Conservation (phyloP, 2,329 filamentous ascomycete genomes). For the Botrytis byssoidea region DNA sequence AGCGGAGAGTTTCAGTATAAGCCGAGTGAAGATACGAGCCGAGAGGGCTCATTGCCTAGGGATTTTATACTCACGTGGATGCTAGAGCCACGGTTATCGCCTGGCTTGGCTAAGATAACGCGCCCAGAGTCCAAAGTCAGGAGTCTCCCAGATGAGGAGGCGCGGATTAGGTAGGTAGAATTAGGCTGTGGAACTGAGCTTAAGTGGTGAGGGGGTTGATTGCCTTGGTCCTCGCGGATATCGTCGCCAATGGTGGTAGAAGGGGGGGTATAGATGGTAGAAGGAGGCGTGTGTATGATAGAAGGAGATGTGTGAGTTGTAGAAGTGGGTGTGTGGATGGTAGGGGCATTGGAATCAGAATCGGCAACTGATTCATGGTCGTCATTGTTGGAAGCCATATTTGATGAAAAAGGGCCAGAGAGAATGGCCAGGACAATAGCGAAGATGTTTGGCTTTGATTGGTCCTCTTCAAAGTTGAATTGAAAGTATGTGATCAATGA, state of each 20-base stretch:
- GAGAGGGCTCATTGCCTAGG: neutral
- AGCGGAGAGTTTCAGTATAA: neutral
- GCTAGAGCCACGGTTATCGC: neutral
- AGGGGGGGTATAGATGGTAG: neutral
- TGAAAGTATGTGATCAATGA: neutral
- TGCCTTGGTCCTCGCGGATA: neutral
- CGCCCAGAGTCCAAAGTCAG: neutral
- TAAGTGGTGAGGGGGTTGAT: neutral
- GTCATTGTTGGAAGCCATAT: neutral
- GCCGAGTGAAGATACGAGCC: too few relatives aligned
- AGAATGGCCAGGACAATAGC: neutral
- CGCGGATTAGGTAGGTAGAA: conserved; percentile 1
- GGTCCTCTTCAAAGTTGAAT: neutral
- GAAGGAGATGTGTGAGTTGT: neutral
- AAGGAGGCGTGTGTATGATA: neutral
- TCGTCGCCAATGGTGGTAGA: neutral
- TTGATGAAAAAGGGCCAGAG: neutral
- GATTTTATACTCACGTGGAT: conserved; percentile 2
- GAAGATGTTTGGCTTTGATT: neutral
- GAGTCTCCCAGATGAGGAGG: conserved; percentile 10
- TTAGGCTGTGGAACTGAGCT: conserved; percentile 9
- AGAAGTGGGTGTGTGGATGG: neutral
- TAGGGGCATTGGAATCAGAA: neutral
- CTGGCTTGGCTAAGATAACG: neutral
- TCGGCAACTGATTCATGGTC: neutral